Evolutionary conservation across 2,329 filamentous ascomycete genomes (phyloP), one percentile per base, ranked within the genome.

Genomic region (Fusarium nelsonii): DNA sequence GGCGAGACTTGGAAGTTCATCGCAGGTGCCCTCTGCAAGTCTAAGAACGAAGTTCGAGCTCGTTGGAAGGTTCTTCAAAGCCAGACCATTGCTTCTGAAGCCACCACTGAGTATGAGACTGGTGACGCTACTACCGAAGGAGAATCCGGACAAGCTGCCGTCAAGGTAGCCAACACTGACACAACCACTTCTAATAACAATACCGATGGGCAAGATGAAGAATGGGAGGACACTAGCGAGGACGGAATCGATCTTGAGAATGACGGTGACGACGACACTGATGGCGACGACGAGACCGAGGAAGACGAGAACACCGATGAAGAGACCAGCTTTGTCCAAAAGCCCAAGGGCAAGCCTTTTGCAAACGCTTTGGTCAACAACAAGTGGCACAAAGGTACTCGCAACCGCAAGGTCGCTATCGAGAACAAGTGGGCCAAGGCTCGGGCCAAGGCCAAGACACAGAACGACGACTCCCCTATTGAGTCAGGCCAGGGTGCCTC

Each of bases 11-110:
- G 78, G 80, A 58, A 59, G 1, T 73, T 74, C 12, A 80, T 81
- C 28, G 65, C 71, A 5, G 46, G 44, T 4, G 69, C 71, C 2
- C 72, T 81, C 4, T 58, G 69, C n/a, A 73, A 69, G 8, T 41
- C 44, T 30, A 79, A 76, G 56, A 70, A 66, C 8, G 76, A 80
- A 4, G 72, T 74, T 33, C 75, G 73, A 56, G 65, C 70, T 20
- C 77, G 78, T 5, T 81, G 77, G 78, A 73, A 75, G 36, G 45
- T 69, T n/a, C 72, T 80, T 37, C 73, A 76, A 56, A 56, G 72
- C n/a, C 65, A 71, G 54, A 15, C 59, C 4, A 14, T 39, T 14
- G n/a, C 45, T 14, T 40, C 34, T 3, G 36, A 46, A 4, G n/a
- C 28, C 8, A 45, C 43, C 9, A 44, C 18, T 23, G 36, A 58